phyloP scores from a whole-genome alignment of 139 green algal species.

The Chlorella sp. region DNA sequence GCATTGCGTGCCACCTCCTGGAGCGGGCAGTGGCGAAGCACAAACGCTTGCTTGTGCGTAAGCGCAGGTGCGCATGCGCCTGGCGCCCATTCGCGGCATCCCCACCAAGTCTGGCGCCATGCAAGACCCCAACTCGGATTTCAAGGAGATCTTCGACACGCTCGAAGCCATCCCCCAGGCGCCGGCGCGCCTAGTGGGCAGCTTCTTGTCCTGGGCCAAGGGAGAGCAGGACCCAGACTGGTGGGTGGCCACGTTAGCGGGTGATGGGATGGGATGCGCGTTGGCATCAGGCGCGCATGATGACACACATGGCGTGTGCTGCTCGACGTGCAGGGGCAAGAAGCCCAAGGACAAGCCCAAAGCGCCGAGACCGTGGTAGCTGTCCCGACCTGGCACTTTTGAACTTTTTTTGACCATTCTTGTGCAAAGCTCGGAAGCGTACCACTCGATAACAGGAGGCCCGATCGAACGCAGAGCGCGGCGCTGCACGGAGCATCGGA shows the following conservation, averaged over 20 bases:
- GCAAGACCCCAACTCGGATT: slow-evolving; percentile 86
- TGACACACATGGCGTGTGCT: too few species aligned
- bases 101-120: slow-evolving; percentile 85
- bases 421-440: too few species aligned
- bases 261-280: too few species aligned
- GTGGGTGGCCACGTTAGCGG: too few species aligned
- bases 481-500: too few species aligned
- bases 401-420: too few species aligned
- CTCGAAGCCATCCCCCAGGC: slow-evolving; percentile 71
- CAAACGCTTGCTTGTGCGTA: not conserved
- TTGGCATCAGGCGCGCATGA: too few species aligned
- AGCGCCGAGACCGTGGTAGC: slow-evolving; percentile 5
- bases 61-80: slow-evolving; percentile 45
- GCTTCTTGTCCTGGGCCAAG: slow-evolving; percentile 44
- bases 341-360: slow-evolving; percentile 15
- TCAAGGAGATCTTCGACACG: slow-evolving; percentile 88
- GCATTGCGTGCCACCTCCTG: not conserved
- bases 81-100: slow-evolving; percentile 94
- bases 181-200: slow-evolving; percentile 55
- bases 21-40: not conserved
- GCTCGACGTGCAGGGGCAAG: too few species aligned
- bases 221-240: slow-evolving; percentile 41
- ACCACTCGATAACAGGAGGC: too few species aligned
- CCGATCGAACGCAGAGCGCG: too few species aligned
- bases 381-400: too few species aligned